These are phyloP conservation scores for Myriosclerotinia scirpicola DNA, from an alignment of 2,329 filamentous ascomycete genomes.

Conservation along the genomic window DNA sequence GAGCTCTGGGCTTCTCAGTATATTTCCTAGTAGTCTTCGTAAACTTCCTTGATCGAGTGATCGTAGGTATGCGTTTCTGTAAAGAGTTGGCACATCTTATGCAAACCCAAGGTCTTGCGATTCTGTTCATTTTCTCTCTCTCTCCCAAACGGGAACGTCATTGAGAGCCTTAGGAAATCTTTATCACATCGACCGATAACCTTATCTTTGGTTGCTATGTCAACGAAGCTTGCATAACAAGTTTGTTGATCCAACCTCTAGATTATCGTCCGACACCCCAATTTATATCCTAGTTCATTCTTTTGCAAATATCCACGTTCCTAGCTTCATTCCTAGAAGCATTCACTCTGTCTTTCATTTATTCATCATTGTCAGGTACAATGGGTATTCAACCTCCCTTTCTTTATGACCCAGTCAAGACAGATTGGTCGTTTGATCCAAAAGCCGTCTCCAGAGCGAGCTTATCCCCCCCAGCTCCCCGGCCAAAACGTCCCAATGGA, in stretches of 20 bases:
- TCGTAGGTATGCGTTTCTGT: slow-evolving; percentile 1
- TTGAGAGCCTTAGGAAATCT: slow-evolving; percentile 27
- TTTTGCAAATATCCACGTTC: slow-evolving; percentile 28
- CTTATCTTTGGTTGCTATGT: slow-evolving; percentile 37
- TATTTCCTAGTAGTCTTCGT: slow-evolving; percentile 28
- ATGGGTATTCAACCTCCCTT: slow-evolving; percentile 65
- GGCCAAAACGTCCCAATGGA: slow-evolving; percentile 65
- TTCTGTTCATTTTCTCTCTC: slow-evolving; percentile 33
- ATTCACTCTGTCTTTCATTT: background rate
- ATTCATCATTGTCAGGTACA: slow-evolving; percentile 39
- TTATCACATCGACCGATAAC: slow-evolving; percentile 24
- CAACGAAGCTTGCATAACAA: slow-evolving; percentile 35
- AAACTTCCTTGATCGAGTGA: slow-evolving; percentile 6
- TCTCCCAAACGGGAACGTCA: slow-evolving; percentile 22
- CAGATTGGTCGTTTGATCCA: slow-evolving; percentile 71
- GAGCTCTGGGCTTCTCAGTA: slow-evolving; percentile 30
- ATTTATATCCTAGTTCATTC: slow-evolving; percentile 30
- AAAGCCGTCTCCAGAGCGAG: slow-evolving; percentile 82
- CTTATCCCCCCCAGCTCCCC: slow-evolving; percentile 57
- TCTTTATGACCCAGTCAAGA: slow-evolving; percentile 60
- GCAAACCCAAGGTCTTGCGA: slow-evolving; percentile 33
- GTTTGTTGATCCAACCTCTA: slow-evolving; percentile 21
- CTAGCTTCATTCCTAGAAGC: slow-evolving; percentile 28
- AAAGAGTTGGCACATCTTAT: slow-evolving; percentile 33
- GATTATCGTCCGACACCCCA: background rate